Percentiles rank a stretch among this genome's conserved stretches.
These are phyloP conservation scores for Populus nigra DNA, from an alignment of 345 rosid genomes.

Conservation along the genomic window DNA sequence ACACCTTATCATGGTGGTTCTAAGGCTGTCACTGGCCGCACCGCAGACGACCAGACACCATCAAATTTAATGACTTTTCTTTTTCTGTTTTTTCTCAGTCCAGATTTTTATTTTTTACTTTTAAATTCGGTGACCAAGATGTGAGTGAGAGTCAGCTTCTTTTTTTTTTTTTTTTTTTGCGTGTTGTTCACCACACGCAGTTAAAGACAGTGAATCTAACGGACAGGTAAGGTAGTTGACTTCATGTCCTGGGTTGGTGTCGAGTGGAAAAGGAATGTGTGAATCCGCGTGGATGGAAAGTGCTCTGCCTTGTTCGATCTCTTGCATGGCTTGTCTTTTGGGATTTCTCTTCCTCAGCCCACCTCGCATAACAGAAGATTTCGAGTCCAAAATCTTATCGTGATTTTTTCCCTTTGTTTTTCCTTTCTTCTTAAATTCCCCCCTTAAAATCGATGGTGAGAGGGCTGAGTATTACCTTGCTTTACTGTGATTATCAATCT, in stretches of 20 bases:
- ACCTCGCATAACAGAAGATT: neutral
- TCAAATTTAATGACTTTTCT: slow-evolving; percentile 1
- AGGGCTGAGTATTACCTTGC: neutral
- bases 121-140: neutral
- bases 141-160: neutral
- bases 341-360: neutral
- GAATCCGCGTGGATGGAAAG: neutral
- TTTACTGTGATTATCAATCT: neutral
- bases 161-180: neutral
- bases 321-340: neutral
- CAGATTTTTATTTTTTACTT: neutral
- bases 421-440: neutral
- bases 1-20: neutral
- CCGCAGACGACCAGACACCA: slow-evolving; percentile 6
- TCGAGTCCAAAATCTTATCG: neutral
- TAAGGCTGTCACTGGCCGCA: slow-evolving; percentile 1
- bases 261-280: neutral
- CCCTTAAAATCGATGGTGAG: neutral
- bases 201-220: neutral
- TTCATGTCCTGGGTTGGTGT: neutral
- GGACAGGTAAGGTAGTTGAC: neutral
- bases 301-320: neutral
- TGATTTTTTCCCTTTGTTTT: neutral
- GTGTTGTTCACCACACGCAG: neutral
- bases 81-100: neutral